Conservation (phyloP, 768 basidiomycete genomes). For the Krasilnikovozyma curviuscula region DNA sequence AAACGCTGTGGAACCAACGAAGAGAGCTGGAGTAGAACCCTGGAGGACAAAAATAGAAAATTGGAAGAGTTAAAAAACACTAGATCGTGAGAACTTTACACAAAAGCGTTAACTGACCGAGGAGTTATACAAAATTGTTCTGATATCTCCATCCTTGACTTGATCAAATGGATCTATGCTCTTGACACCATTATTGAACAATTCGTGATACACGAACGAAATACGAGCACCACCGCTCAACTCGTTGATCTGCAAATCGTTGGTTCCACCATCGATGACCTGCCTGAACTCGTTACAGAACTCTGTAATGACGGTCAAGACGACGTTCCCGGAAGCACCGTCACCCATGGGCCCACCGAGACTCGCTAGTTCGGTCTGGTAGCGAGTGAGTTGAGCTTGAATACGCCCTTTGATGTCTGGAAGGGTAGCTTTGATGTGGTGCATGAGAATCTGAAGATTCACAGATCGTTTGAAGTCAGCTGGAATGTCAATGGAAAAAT, state of each 20-base stretch:
- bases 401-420: slow-evolving; percentile 97
- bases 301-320: slow-evolving; percentile 93
- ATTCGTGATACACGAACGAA: slow-evolving; percentile 95
- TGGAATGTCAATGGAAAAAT: neutral
- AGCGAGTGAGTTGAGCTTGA: slow-evolving; percentile 73
- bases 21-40: slow-evolving; percentile 90
- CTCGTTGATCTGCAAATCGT: slow-evolving; percentile 85
- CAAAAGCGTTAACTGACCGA: slow-evolving; percentile 43
- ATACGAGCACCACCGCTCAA: slow-evolving; percentile 97
- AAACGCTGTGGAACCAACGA: slow-evolving; percentile 91
- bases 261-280: slow-evolving; percentile 90
- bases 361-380: slow-evolving; percentile 55
- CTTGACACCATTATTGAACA: slow-evolving; percentile 92
- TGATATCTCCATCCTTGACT: slow-evolving; percentile 94
- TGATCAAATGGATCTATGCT: slow-evolving; percentile 96
- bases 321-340: slow-evolving; percentile 49
- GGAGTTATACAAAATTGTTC: slow-evolving; percentile 90
- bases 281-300: slow-evolving; percentile 94
- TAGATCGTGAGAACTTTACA: neutral
- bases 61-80: neutral
- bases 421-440: slow-evolving; percentile 91
- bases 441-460: slow-evolving; percentile 70
- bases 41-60: slow-evolving; percentile 20
- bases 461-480: neutral
- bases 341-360: slow-evolving; percentile 81